These are phyloP conservation scores for Prunus mongolica DNA, from an alignment of 306 rosid species.

Conservation along the genomic window DNA sequence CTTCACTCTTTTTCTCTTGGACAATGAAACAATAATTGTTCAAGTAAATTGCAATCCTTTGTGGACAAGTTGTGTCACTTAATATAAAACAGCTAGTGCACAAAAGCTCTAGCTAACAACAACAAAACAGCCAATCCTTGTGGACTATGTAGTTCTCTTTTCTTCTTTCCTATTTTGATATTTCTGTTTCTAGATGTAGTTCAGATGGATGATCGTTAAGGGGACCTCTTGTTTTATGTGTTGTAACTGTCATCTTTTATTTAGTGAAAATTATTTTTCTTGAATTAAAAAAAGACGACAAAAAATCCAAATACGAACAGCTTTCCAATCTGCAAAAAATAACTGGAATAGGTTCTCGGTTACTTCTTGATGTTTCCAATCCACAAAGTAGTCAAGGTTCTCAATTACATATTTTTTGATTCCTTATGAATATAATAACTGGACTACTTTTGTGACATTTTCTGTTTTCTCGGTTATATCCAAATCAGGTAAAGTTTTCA, in stretches of 20 bases:
- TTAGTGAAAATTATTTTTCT: background rate
- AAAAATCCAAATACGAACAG: background rate
- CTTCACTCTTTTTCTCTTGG: conserved; percentile 14
- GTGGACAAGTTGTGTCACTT: background rate
- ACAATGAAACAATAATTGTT: background rate
- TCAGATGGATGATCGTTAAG: background rate
- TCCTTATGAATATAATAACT: background rate
- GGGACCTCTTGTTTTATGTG: background rate
- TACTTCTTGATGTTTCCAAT: background rate
- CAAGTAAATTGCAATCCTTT: background rate
- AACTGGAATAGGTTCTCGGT: background rate
- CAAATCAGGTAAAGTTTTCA: conserved; percentile 77
- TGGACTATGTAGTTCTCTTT: background rate
- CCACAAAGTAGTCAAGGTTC: background rate
- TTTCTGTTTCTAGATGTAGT: background rate
- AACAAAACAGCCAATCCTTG: background rate
- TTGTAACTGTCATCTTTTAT: background rate
- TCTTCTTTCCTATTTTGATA: background rate
- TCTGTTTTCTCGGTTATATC: conserved; percentile 17
- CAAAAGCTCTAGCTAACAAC: background rate
- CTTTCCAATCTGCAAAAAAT: background rate
- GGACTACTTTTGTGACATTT: conserved; percentile 18
- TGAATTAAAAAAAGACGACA: background rate
- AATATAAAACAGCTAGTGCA: background rate
- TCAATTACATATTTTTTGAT: background rate